Evolutionary conservation across 805 yeast genomes (phyloP), one percentile per base, ranked within the genome.

Genomic region (Suhomyces vadensis): DNA sequence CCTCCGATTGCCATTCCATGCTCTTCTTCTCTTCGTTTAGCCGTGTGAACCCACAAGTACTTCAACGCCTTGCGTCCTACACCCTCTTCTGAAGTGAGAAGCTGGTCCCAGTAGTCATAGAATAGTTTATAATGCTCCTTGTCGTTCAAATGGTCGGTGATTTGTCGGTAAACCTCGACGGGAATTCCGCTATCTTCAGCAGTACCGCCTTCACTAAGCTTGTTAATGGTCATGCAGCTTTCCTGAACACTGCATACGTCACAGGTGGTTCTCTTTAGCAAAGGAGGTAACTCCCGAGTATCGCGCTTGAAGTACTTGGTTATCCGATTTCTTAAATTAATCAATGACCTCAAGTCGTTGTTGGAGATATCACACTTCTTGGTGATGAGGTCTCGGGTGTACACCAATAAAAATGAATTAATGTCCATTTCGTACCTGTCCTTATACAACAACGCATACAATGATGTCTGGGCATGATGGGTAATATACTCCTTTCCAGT

Each of bases 391-490:
- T 75, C 71, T 45, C 82, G 82, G 0, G 96, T 83, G 61, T 91
- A 94, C 6, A 85, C 85, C 22, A 94, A 68, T 25, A 89, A 65
- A 39, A 82, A 85, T 44, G 80, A 78, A 3, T 75, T 71, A 2
- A 86, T 77, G 17, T 85, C 83, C 35, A 85, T 65, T 31, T 81
- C 83, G 60, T 92, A 92, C 20, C 95, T 69, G 50, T 94, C 98
- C 37, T 81, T 80, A 54, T 89, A 75, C 44, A 94, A 65, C 11
- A 92, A 64, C 0, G 95, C 82, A 58, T 94, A 94, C 5, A 94
- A 67, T 0, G 91, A 75, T 0, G 94, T 85, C 61, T 94, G 99
- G 0, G 95, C 96, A 40, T 85, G 81, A 61, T 94, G 97, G 3
- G 83, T 64, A 4, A 84, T 61, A 29, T 81, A 72, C 37, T 78